phyloP scores from a whole-genome alignment of 108 stramenopile genomes.

The Hondaea fermentalgiana region DNA sequence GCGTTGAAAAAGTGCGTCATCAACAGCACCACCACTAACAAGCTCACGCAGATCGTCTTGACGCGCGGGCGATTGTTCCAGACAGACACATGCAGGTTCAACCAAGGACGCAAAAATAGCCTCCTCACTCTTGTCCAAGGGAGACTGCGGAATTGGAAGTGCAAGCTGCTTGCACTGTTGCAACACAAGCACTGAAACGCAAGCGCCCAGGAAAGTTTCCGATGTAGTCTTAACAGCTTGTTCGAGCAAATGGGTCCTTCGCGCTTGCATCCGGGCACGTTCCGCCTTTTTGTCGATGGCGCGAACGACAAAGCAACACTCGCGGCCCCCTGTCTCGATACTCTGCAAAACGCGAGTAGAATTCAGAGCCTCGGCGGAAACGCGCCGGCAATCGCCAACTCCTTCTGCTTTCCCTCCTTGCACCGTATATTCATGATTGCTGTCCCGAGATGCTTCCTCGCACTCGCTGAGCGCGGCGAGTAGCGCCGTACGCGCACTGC shows the following conservation, averaged over 20 bases:
- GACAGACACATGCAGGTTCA: neutral
- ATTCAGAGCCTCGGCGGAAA: no score
- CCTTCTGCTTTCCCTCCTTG: no score
- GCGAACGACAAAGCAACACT: neutral
- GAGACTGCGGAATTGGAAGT: neutral
- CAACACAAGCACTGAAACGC: neutral
- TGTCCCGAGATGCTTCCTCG: no score
- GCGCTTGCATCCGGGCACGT: neutral
- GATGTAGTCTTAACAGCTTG: neutral
- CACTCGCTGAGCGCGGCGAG: no score
- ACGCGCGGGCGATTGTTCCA: neutral
- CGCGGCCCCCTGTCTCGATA: neutral
- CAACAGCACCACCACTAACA: neutral
- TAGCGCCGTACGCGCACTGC: neutral
- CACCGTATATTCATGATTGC: no score
- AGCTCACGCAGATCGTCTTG: neutral
- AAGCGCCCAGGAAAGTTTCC: neutral
- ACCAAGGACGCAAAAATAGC: neutral
- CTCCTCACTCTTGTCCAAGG: neutral
- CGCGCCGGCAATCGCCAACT: no score
- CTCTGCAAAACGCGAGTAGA: neutral
- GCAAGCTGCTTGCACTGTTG: neutral
- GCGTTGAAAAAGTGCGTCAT: neutral
- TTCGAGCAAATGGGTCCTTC: neutral
- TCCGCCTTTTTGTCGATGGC: neutral